Conservation (phyloP, 2,329 filamentous ascomycete genomes). For the Ascochyta rabiei region DNA sequence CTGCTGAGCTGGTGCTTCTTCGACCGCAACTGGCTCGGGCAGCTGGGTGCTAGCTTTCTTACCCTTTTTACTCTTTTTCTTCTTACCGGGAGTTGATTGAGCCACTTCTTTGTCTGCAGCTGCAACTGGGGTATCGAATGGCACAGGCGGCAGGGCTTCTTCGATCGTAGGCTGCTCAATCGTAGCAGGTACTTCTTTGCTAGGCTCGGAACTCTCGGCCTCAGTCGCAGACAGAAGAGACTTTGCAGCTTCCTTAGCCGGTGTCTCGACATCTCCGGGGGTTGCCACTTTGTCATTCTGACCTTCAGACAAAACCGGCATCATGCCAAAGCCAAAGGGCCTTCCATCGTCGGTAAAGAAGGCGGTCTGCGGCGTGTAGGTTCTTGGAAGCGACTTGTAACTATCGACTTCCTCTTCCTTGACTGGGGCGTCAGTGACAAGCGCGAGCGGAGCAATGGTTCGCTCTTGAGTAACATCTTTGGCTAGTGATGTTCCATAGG, state of each 20-base stretch:
- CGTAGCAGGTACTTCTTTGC: not conserved
- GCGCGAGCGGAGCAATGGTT: not conserved
- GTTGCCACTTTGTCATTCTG: not conserved
- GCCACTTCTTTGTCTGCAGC: not conserved
- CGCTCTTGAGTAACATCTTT: not conserved
- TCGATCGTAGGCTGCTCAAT: not conserved
- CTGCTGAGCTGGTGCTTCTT: not conserved
- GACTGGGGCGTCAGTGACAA: not conserved
- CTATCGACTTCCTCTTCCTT: not conserved
- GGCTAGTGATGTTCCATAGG: not conserved
- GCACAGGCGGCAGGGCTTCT: not conserved
- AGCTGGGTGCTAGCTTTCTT: conserved; percentile 27
- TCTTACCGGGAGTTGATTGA: not conserved
- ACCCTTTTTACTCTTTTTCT: conserved; percentile 28
- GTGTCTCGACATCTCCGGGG: not conserved
- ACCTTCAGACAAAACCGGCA: not conserved
- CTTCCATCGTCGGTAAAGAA: conserved; percentile 17
- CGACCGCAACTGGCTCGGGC: not conserved
- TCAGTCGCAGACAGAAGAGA: not conserved
- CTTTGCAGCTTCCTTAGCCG: not conserved
- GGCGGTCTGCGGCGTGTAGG: conserved; percentile 15
- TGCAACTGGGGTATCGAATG: not conserved
- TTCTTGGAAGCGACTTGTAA: not conserved
- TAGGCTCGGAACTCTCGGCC: not conserved
- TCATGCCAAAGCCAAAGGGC: conserved; percentile 3